Conservation (phyloP, 2,329 filamentous ascomycete genomes). For the Exophiala sp. region DNA sequence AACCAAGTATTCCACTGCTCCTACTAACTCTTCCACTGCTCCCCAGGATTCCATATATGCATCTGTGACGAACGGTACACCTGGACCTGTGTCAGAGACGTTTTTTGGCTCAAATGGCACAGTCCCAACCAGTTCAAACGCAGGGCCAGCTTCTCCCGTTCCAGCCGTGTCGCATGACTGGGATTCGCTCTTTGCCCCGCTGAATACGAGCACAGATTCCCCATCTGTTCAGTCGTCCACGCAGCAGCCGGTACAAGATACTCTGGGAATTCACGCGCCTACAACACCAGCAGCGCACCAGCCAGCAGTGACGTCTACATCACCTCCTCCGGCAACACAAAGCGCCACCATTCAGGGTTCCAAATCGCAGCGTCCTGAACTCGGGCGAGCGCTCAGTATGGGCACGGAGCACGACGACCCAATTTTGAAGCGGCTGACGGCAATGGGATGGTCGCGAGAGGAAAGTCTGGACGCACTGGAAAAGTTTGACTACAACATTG, state of each 20-base stretch:
- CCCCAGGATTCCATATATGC: conserved; percentile 27
- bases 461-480: conserved; percentile 78
- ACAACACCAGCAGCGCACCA: neutral
- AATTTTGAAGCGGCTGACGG: conserved; percentile 81
- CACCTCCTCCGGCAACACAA: conserved; percentile 1
- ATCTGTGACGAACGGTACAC: conserved; percentile 23
- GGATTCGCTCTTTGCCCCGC: conserved; percentile 80
- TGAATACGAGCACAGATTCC: conserved; percentile 29
- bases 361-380: conserved; percentile 27
- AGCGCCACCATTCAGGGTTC: neutral
- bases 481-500: conserved; percentile 93
- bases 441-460: conserved; percentile 78
- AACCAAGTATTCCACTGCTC: conserved; percentile 34
- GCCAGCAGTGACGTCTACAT: neutral
- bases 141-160: conserved; percentile 34
- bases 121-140: conserved; percentile 16
- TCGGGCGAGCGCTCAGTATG: conserved; percentile 60
- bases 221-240: neutral
- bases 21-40: conserved; percentile 31
- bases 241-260: neutral
- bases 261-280: neutral
- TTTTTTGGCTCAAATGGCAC: conserved; percentile 43
- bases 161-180: conserved; percentile 67
- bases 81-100: conserved; percentile 38
- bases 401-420: conserved; percentile 84